A percentile compares a stretch with the other conserved stretches of the same genome.
These are phyloP conservation scores for Colletotrichum echinochloae DNA, from an alignment of 2,329 filamentous ascomycete genomes.

Conservation along the genomic window DNA sequence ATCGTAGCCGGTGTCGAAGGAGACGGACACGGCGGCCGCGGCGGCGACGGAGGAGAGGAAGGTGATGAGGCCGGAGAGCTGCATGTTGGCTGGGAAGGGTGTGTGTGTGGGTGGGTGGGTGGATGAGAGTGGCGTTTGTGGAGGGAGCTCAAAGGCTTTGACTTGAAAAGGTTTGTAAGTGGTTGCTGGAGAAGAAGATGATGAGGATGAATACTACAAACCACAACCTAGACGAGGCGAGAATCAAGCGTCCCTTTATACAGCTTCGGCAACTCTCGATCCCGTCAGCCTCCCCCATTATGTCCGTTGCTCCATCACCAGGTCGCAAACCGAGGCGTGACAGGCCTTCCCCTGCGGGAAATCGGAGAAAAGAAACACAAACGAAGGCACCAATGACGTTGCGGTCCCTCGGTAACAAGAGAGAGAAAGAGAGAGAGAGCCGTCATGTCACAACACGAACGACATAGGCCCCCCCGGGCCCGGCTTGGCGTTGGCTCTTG, in stretches of 20 bases:
- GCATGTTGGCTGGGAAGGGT: conserved; percentile 53
- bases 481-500: conserved; percentile 29
- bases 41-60: conserved; percentile 54
- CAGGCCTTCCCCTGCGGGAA: conserved; percentile 2
- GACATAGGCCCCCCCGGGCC: conserved; percentile 21
- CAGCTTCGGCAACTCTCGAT: background rate
- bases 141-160: background rate
- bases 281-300: conserved; percentile 14
- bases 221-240: background rate
- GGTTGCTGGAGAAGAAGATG: conserved; percentile 24
- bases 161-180: conserved; percentile 1
- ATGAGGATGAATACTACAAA: conserved; percentile 16
- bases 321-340: conserved; percentile 17
- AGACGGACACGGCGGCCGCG: conserved; percentile 62
- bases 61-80: conserved; percentile 55
- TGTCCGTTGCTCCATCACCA: conserved; percentile 29
- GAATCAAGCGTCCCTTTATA: conserved; percentile 25
- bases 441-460: conserved; percentile 33
- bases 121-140: background rate
- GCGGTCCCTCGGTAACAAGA: conserved; percentile 65
- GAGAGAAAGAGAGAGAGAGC: too few relatives aligned
- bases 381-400: conserved; percentile 65
- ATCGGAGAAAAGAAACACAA: background rate
- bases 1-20: conserved; percentile 81
- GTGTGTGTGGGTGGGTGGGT: conserved; percentile 51